Conservation (phyloP, 495 filamentous ascomycete species). For the Podospora appendiculata region DNA sequence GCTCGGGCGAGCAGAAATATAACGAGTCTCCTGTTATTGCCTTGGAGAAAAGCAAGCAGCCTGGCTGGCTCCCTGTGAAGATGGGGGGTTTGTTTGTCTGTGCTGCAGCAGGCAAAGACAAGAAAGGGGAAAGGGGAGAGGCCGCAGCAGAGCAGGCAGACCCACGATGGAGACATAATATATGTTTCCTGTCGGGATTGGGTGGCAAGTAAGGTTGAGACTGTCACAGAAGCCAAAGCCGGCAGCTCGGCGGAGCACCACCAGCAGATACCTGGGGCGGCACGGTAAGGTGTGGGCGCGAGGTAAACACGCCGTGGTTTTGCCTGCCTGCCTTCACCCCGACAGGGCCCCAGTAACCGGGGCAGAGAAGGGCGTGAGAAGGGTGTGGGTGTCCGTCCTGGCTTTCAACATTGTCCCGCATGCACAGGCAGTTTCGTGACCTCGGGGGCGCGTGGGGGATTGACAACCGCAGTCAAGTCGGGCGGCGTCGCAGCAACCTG, state of each 20-base stretch:
- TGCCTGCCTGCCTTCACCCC: neutral
- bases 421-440: slow-evolving; percentile 18
- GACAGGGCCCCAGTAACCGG: slow-evolving; percentile 1
- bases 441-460: slow-evolving; percentile 6
- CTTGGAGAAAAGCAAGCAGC: slow-evolving; percentile 2
- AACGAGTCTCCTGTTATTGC: neutral
- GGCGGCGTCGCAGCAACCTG: slow-evolving; percentile 2
- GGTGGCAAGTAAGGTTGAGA: slow-evolving; percentile 21
- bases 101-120: slow-evolving; percentile 2
- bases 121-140: slow-evolving; percentile 3
- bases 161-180: slow-evolving; percentile 25
- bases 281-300: slow-evolving; percentile 7
- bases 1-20: neutral
- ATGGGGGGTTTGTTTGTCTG: neutral
- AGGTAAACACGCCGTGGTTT: slow-evolving; percentile 4
- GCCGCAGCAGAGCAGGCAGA: neutral
- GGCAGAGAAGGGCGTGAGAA: neutral
- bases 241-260: no score
- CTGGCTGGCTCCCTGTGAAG: neutral
- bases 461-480: slow-evolving; percentile 10
- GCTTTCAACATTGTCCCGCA: slow-evolving; percentile 14
- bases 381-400: no score
- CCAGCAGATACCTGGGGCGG: no score
- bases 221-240: no score
- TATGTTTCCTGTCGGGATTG: slow-evolving; percentile 13